Base-by-base conservation (phyloP, 768 basidiomycete genomes). In the Hypholoma sublateritium region DNA sequence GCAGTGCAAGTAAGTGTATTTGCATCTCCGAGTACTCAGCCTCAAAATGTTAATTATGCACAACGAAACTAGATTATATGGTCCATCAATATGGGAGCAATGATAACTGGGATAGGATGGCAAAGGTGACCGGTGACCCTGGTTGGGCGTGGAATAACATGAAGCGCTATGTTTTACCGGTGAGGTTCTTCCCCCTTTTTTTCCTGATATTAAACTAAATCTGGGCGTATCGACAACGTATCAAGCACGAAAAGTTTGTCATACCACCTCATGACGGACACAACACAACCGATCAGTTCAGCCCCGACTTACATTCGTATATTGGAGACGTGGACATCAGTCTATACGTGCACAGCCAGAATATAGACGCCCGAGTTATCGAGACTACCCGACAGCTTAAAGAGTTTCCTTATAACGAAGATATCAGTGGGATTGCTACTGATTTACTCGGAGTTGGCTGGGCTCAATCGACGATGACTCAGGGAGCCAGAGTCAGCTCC, bases 81-180 rank as follows among this genome's bases (percentile, higher is more conserved):
- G 61, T 71, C 9, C 74, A 72, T 50, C 72, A 71, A 8, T 67
- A 69, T 25, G 74, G 75, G 2, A 63, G 72, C 1, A 60, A 49
- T 4, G 74, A 75, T 22, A 76, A 78, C 48, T 77, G 62, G 53
- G 65, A 78, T 48, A 69, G 70, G 21, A 70, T 67, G 13, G 74
- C 71, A 1, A 52, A 49, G 11, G 51, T 72, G 11, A 69, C 73
- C 9, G 66, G 67, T 5, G 75, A 78, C 55, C 19, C 56, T n/a
- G 71, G 72, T 21, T 77, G 74, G 75, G 65, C 64, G 11, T 78
- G 77, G 77, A 58, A 68, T 34, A 65, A 62, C 12, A 63, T 78
- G 39, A 61, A 67, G 16, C 63, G 67, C 34, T 70, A 67, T 41
- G 56, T 70, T 12, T 22, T 52, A 5, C 67, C 60, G 61, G 72